Evolutionary conservation across 192 early-diverging fungal genomes (phyloP).

Genomic region (Piromyces finnis): DNA sequence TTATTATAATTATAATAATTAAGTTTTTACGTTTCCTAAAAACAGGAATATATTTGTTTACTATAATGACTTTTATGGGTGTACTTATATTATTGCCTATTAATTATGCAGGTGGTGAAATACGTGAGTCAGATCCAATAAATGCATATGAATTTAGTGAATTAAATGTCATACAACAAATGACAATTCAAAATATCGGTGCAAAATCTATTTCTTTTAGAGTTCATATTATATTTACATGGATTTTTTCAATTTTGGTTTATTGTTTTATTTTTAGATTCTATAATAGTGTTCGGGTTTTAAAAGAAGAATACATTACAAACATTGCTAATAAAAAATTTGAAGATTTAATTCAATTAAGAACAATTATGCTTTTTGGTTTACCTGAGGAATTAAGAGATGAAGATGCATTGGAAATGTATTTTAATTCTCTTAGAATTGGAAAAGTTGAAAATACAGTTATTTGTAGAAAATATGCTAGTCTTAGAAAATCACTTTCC

Average conservation of each 20-base stretch:
- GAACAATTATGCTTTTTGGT: constrained; percentile 32
- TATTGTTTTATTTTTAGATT: constrained; percentile 22
- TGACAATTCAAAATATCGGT: constrained; percentile 28
- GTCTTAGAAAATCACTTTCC: constrained; percentile 16
- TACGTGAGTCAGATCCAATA: constrained; percentile 4
- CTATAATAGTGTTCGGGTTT: constrained; percentile 17
- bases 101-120: constrained; percentile 13
- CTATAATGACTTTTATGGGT: constrained; percentile 16
- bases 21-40: constrained; percentile 27
- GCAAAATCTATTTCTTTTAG: constrained; percentile 12
- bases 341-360: constrained; percentile 26
- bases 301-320: constrained; percentile 21
- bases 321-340: constrained; percentile 13
- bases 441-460: constrained; percentile 27
- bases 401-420: constrained; percentile 22
- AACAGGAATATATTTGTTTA: constrained; percentile 17
- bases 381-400: constrained; percentile 22
- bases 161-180: constrained; percentile 5
- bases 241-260: constrained; percentile 24
- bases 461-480: constrained; percentile 26
- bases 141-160: constrained; percentile 7
- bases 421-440: constrained; percentile 30
- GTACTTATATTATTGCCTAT: constrained; percentile 19
- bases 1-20: too few species aligned
- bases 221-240: constrained; percentile 23